Conservation (phyloP, 1,139 yeast species). For the Zygoascus hellenicus region DNA sequence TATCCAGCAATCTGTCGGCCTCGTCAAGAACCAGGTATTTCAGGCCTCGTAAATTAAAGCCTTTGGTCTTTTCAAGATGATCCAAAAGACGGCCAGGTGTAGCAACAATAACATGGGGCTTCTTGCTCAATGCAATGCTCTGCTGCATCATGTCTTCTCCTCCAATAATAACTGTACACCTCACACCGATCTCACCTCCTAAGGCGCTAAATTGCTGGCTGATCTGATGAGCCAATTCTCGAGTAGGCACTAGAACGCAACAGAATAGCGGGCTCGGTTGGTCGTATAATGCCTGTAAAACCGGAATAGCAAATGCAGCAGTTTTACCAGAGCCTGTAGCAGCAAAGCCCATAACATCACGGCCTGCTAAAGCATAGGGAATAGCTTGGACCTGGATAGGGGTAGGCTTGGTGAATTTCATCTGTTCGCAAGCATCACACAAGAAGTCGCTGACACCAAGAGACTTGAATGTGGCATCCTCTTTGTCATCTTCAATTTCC, state of each 20-base stretch:
- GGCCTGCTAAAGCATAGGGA: conserved; percentile 85
- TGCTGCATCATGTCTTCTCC: conserved; percentile 99
- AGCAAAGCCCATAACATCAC: conserved; percentile 98
- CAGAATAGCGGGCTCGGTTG: conserved; percentile 86
- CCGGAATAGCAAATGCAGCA: conserved; percentile 92
- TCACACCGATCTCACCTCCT: conserved; percentile 84
- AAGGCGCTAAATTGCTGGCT: conserved; percentile 92
- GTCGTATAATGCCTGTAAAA: conserved; percentile 83
- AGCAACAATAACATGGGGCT: conserved; percentile 91
- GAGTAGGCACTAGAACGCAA: conserved; percentile 88
- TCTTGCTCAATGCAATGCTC: conserved; percentile 85
- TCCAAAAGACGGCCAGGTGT: conserved; percentile 95
- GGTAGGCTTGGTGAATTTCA: conserved; percentile 85
- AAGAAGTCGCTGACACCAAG: conserved; percentile 70
- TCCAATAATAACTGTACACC: conserved; percentile 85
- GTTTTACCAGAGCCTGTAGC: conserved; percentile 99
- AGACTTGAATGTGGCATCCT: conserved; percentile 34
- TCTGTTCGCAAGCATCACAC: conserved; percentile 62
- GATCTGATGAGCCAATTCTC: conserved; percentile 95
- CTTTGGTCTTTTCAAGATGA: conserved; percentile 92
- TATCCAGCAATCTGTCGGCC: conserved; percentile 89
- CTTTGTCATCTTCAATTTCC: not conserved
- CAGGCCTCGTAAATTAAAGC: conserved; percentile 88
- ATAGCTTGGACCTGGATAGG: conserved; percentile 91
- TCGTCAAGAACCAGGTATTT: conserved; percentile 94